Base-by-base conservation (phyloP, 2,329 filamentous ascomycete genomes). In the Fusarium succisae region DNA sequence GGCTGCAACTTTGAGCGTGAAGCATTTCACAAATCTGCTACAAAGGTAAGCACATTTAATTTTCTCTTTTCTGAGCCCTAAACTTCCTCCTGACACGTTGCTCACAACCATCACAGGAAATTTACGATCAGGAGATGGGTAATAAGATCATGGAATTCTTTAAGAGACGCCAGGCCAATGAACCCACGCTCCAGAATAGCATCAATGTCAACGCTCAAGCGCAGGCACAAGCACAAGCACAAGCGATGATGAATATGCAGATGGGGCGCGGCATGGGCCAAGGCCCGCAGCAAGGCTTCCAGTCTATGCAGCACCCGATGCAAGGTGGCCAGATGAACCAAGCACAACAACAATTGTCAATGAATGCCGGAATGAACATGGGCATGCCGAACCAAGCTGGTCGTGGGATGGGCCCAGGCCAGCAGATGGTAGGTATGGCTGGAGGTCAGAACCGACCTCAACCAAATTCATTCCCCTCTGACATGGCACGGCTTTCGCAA, bases 221-320 rank as follows among this genome's bases (percentile, higher is more conserved):
- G 2, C 67, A 70, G 44, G 66, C 66, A 62, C 82, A 84, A 43
- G 81, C 81, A 2, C 80, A 84, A 69, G 81, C 82, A 8, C 84
- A 86, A 68, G 80, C 82, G 61, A 83, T 90, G 82, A 86, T 89
- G 83, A 88, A 84, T 66, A 85, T 89, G 83, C 86, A 88, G 70
- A 86, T 90, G 82, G 84, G 84, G 44, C 85, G 88, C 41, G 84
- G 84, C 18, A 85, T 88, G 80, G 84, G 83, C 2, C 87, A 87
- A 75, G 84, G 82, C 12, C 81, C 82, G 5, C 89, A 88, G 68
- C 88, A 86, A 74, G 86, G 84, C 2, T 91, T 91, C 66, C 89
- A 89, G 69, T 86, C 88, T 54, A 83, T 91, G 41, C 89, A 90
- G 66, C 88, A 89, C 62, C 87, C 85, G 63, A 89, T 90, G 87